Evolutionary conservation across 192 early-diverging fungal genomes (phyloP).

Genomic region (Podila clonocystis): DNA sequence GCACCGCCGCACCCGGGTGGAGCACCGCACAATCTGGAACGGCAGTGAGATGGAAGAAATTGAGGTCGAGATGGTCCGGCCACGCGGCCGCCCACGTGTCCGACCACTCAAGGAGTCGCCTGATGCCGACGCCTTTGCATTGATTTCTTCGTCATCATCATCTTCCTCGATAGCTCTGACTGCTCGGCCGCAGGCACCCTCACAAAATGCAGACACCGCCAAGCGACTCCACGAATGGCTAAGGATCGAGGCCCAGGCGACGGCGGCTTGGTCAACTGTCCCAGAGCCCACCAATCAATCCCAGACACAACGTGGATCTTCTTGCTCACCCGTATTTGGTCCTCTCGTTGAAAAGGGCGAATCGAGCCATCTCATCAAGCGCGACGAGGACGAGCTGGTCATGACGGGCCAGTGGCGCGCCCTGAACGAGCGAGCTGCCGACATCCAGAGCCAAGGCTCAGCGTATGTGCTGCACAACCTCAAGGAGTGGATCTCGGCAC

Average conservation of each 20-base stretch:
- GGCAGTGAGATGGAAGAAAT: constrained; percentile 2
- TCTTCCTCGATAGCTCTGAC: background rate
- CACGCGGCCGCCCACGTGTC: background rate
- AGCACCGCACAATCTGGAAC: background rate
- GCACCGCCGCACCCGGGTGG: background rate
- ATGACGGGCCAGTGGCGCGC: background rate
- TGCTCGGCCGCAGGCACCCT: background rate
- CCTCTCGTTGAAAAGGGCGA: background rate
- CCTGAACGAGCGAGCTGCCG: background rate
- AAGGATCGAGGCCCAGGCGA: background rate
- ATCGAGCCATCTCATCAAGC: background rate
- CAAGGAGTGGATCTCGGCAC: background rate
- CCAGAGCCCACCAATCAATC: no score
- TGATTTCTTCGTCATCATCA: background rate
- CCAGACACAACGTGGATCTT: background rate
- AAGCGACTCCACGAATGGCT: background rate
- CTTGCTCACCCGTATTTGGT: background rate
- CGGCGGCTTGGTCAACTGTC: background rate
- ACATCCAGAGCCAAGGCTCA: background rate
- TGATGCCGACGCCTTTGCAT: background rate
- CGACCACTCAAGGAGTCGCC: background rate
- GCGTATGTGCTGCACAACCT: background rate
- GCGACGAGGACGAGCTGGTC: background rate
- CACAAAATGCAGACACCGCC: background rate
- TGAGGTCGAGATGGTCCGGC: background rate